Conservation (phyloP, 1,139 yeast species). For the Protomyces inundatus region DNA sequence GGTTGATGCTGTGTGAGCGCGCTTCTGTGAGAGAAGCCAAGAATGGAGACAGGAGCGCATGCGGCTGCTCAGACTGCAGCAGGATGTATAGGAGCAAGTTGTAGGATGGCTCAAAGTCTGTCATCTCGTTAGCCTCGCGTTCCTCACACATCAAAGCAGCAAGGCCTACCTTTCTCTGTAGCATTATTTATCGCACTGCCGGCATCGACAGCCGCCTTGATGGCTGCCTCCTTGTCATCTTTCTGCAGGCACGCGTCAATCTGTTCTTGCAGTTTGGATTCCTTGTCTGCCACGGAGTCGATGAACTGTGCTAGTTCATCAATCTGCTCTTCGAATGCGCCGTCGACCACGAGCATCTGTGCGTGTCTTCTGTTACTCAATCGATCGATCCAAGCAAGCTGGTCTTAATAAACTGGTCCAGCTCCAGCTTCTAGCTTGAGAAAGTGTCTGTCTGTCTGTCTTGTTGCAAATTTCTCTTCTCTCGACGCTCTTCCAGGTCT, state of each 20-base stretch:
- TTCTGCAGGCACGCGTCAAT: constrained; percentile 1
- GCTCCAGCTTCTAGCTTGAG: no score
- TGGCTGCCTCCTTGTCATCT: constrained; percentile 34
- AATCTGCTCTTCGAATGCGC: constrained; percentile 39
- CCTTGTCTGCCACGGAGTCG: constrained; percentile 36
- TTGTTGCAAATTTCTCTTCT: no score
- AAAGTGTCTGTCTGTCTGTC: no score
- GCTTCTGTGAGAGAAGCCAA: constrained; percentile 36
- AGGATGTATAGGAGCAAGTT: constrained; percentile 42
- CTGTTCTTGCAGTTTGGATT: constrained; percentile 18
- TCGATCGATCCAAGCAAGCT: no score
- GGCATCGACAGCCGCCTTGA: constrained; percentile 33
- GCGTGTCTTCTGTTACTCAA: not conserved
- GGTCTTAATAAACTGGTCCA: no score
- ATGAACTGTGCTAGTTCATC: constrained; percentile 41
- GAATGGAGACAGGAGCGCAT: constrained; percentile 37
- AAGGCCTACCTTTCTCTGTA: constrained; percentile 36
- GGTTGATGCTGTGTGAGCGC: constrained; percentile 34
- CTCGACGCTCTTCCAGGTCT: no score
- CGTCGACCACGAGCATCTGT: constrained; percentile 35
- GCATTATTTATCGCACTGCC: constrained; percentile 33
- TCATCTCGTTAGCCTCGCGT: not conserved
- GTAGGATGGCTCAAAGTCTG: constrained; percentile 44
- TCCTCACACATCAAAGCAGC: constrained; percentile 34
- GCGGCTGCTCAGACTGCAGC: constrained; percentile 38